phyloP scores from a whole-genome alignment of 208 protist genomes.

The Strigomonas culicis region DNA sequence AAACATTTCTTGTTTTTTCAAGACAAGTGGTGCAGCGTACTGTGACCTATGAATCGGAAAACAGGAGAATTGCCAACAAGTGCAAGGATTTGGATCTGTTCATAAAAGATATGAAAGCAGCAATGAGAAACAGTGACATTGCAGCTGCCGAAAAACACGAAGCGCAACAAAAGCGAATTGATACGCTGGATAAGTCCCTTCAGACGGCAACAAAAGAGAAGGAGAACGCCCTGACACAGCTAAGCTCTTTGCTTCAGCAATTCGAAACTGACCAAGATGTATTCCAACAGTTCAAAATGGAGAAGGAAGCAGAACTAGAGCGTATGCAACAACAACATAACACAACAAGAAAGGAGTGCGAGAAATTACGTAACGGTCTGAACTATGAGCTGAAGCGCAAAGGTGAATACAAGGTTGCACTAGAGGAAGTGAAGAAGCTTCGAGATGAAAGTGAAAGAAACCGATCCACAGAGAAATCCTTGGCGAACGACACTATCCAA shows the following conservation, averaged over 20 bases:
- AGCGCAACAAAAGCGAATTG: constrained; percentile 13
- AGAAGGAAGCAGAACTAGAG: constrained; percentile 13
- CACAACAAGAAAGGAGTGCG: constrained; percentile 16
- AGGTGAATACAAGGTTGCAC: constrained; percentile 71
- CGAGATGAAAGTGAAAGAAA: constrained; percentile 57
- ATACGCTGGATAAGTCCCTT: constrained; percentile 14
- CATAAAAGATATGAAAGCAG: constrained; percentile 23
- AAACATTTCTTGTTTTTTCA: not conserved
- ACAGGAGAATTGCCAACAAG: constrained; percentile 16
- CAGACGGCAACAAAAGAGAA: constrained; percentile 7
- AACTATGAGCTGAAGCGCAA: constrained; percentile 72
- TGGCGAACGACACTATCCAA: constrained; percentile 51
- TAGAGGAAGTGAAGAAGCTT: constrained; percentile 56
- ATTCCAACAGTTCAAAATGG: not conserved
- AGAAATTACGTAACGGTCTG: constrained; percentile 45
- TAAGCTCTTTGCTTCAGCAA: not conserved
- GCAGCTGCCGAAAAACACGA: constrained; percentile 26
- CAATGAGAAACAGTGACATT: constrained; percentile 19
- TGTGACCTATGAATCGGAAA: not conserved
- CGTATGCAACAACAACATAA: constrained; percentile 2
- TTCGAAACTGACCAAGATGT: not conserved
- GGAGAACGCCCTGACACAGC: constrained; percentile 1
- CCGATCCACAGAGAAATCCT: constrained; percentile 48
- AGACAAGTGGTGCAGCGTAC: not conserved
- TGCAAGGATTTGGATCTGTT: constrained; percentile 30